phyloP scores from a whole-genome alignment of 129 eudicot species.

The Lactuca sativa region DNA sequence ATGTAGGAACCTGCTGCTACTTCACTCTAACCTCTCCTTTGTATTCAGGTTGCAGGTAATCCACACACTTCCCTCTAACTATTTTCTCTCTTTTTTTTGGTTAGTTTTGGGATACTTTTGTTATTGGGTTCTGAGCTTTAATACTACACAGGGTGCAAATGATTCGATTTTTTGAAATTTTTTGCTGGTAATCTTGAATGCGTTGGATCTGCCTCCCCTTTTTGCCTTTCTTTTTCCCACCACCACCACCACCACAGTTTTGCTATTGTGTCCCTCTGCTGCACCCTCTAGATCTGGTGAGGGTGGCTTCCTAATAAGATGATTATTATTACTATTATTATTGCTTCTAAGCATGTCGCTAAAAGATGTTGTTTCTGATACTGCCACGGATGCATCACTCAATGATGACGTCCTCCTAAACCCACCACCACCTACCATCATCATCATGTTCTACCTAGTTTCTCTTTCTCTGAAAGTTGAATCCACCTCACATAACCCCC shows the following conservation, averaged over 20 bases:
- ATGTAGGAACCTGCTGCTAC: no score
- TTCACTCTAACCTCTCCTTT: slow-evolving; percentile 58
- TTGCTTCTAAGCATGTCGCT: slow-evolving; percentile 92
- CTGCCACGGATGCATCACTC: slow-evolving; percentile 51
- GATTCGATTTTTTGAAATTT: slow-evolving; percentile 82
- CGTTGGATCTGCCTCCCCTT: no score
- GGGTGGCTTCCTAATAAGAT: no score
- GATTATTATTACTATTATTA: slow-evolving; percentile 39
- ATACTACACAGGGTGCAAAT: slow-evolving; percentile 76
- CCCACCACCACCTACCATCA: not conserved
- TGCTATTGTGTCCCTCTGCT: slow-evolving; percentile 23
- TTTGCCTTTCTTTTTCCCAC: slow-evolving; percentile 85
- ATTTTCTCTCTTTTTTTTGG: not conserved
- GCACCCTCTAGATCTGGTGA: no score
- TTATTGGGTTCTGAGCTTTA: slow-evolving; percentile 19
- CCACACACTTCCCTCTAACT: slow-evolving; percentile 9
- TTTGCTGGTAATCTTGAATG: no score
- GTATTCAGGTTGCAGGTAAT: slow-evolving; percentile 94
- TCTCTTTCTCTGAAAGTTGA: slow-evolving; percentile 23
- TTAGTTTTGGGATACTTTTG: not conserved
- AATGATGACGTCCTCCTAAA: no score
- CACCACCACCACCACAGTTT: slow-evolving; percentile 16
- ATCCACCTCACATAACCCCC: slow-evolving; percentile 7
- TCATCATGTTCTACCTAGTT: slow-evolving; percentile 28
- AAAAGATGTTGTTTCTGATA: slow-evolving; percentile 67